Conservation (phyloP, 768 basidiomycete genomes). For the Termitomyces sp. region DNA sequence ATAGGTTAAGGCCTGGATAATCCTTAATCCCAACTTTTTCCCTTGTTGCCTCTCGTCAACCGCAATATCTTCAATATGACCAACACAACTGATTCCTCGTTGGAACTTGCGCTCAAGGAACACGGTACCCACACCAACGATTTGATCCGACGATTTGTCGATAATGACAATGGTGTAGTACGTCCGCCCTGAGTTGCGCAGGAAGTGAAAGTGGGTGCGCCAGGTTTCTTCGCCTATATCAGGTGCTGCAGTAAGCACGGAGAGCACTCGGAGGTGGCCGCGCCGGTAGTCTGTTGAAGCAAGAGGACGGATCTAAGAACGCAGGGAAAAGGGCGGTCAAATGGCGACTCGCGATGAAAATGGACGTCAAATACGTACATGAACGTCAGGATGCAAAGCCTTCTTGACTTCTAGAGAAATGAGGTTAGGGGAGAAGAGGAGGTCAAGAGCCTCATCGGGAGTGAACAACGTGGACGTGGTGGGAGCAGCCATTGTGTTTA, state of each 20-base stretch:
- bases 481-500: constrained; percentile 8
- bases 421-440: constrained; percentile 69
- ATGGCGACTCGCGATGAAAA: neutral
- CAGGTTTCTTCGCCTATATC: constrained; percentile 66
- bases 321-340: neutral
- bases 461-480: constrained; percentile 33
- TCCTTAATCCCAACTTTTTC: constrained; percentile 80
- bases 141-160: constrained; percentile 62
- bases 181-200: constrained; percentile 49
- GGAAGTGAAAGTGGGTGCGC: constrained; percentile 58
- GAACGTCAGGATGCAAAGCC: constrained; percentile 54
- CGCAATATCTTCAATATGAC: constrained; percentile 98
- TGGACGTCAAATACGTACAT: constrained; percentile 7
- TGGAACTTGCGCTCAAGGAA: constrained; percentile 95
- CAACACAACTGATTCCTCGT: constrained; percentile 76
- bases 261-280: constrained; percentile 78
- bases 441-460: constrained; percentile 62
- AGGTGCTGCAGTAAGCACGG: constrained; percentile 68
- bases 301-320: constrained; percentile 77
- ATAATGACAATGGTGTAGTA: constrained; percentile 89
- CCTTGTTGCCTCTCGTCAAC: constrained; percentile 90
- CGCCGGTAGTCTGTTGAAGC: constrained; percentile 81
- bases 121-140: constrained; percentile 80
- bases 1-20: constrained; percentile 81
- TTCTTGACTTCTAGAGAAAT: constrained; percentile 61